Percentiles rank a stretch among this genome's conserved stretches.
Evolutionary conservation across 2,329 filamentous ascomycete species (phyloP).

Genomic region (Paecilomyces fulvus): DNA sequence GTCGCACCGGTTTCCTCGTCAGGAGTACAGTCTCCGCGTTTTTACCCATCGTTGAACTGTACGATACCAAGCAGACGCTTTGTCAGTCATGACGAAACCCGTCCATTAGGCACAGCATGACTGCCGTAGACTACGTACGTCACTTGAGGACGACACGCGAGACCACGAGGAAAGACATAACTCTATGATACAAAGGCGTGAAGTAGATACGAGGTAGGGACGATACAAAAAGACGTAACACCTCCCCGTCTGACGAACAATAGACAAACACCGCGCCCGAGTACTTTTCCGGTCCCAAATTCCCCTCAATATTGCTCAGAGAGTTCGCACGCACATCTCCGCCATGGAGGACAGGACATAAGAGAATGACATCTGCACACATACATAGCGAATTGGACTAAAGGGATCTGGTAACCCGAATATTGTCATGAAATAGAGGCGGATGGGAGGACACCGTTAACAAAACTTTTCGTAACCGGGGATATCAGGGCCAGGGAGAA

Average conservation of each 20-base stretch:
- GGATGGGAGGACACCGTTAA: constrained; percentile 18
- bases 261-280: constrained; percentile 4
- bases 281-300: constrained; percentile 7
- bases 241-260: constrained; percentile 8
- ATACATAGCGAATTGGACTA: constrained; percentile 3
- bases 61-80: background rate
- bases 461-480: constrained; percentile 33
- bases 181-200: constrained; percentile 22
- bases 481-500: constrained; percentile 32
- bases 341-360: constrained; percentile 4
- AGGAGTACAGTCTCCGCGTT: background rate
- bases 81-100: background rate
- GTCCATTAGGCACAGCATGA: background rate
- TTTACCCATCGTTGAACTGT: background rate
- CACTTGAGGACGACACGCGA: background rate
- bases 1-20: background rate
- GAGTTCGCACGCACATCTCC: constrained; percentile 3
- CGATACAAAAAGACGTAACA: constrained; percentile 5
- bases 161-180: constrained; percentile 16
- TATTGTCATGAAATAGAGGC: constrained; percentile 23
- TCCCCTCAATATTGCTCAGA: background rate
- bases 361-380: constrained; percentile 1
- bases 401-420: constrained; percentile 11
- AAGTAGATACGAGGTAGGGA: constrained; percentile 15
- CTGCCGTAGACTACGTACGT: background rate